Percentiles rank a stretch among this genome's conserved stretches.
Conservation (phyloP, 805 yeast species). For the Pachysolen tannophilus region DNA sequence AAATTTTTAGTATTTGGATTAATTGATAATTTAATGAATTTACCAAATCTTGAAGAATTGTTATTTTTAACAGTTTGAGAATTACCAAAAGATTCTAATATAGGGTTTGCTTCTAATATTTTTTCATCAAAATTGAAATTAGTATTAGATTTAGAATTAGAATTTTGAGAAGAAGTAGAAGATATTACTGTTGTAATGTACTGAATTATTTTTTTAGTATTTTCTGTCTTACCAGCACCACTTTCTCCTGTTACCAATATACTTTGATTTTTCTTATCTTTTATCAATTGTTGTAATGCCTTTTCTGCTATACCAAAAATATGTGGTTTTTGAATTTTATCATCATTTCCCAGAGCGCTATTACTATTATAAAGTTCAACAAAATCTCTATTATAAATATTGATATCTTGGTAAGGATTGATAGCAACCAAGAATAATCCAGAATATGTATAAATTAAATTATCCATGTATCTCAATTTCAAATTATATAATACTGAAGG, state of each 20-base stretch:
- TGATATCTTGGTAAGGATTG: conserved; percentile 76
- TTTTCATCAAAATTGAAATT: conserved; percentile 65
- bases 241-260: conserved; percentile 97
- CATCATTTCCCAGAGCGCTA: conserved; percentile 7
- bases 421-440: conserved; percentile 94
- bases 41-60: conserved; percentile 95
- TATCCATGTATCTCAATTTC: conserved; percentile 66
- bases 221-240: conserved; percentile 98
- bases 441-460: conserved; percentile 84
- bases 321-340: conserved; percentile 47
- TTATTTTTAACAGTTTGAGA: conserved; percentile 92
- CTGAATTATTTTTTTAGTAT: conserved; percentile 90
- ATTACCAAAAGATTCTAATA: conserved; percentile 92
- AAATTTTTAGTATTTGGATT: conserved; percentile 49
- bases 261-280: conserved; percentile 71
- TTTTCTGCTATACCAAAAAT: conserved; percentile 85
- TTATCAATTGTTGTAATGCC: conserved; percentile 69
- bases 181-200: conserved; percentile 81
- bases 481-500: conserved; percentile 90
- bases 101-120: conserved; percentile 90
- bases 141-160: conserved; percentile 18
- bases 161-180: conserved; percentile 17
- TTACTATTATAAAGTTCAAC: conserved; percentile 46
- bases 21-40: conserved; percentile 84
- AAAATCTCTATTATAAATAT: conserved; percentile 57